These are phyloP conservation scores for Lactarius sanguifluus DNA, from an alignment of 768 basidiomycete species.

Conservation along the genomic window DNA sequence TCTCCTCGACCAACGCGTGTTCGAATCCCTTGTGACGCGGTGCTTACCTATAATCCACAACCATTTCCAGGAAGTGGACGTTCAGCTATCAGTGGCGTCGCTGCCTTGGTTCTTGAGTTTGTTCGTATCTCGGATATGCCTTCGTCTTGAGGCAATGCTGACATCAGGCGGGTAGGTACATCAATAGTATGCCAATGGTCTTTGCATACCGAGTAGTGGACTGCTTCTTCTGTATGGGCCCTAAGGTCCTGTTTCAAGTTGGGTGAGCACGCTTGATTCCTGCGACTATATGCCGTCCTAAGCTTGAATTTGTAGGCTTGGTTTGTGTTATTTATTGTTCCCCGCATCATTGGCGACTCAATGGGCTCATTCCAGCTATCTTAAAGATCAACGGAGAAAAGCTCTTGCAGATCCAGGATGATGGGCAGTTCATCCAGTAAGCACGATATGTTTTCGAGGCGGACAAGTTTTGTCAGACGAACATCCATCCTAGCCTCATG, in stretches of 20 bases:
- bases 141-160: conserved; percentile 15
- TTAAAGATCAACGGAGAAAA: conserved; percentile 97
- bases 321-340: conserved; percentile 40
- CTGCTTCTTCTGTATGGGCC: conserved; percentile 98
- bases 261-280: conserved; percentile 56
- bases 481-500: conserved; percentile 64
- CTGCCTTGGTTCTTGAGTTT: conserved; percentile 98
- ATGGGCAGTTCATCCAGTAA: conserved; percentile 94
- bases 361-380: conserved; percentile 56
- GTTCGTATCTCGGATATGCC: conserved; percentile 50
- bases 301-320: conserved; percentile 44
- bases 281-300: conserved; percentile 10
- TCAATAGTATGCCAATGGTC: conserved; percentile 95
- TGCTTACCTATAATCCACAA: conserved; percentile 93
- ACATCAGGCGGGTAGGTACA: conserved; percentile 53
- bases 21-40: conserved; percentile 87
- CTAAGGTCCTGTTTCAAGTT: conserved; percentile 97
- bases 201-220: conserved; percentile 98
- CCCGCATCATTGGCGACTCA: not conserved
- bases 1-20: conserved; percentile 96
- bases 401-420: conserved; percentile 90
- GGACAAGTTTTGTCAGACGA: not conserved
- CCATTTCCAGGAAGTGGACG: conserved; percentile 87
- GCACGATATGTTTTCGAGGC: not conserved
- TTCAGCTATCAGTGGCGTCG: conserved; percentile 95